Conservation (phyloP, 345 rosid genomes). For the Lumnitzera littorea region DNA sequence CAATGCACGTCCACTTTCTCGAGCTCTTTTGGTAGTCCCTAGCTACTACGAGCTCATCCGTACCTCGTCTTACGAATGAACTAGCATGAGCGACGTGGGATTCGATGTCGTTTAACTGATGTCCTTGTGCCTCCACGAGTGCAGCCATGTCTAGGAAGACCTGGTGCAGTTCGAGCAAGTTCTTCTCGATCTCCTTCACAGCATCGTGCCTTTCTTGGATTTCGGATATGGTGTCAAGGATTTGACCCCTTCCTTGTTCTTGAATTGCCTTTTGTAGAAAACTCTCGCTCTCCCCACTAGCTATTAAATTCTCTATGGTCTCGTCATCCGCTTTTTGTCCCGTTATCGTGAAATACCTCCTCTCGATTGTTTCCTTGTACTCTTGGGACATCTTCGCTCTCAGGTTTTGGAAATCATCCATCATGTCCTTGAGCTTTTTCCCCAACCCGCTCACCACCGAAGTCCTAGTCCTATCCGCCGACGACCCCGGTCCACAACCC, state of each 20-base stretch:
- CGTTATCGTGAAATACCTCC: constrained; percentile 76
- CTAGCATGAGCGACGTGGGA: constrained; percentile 70
- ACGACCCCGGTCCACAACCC: constrained; percentile 73
- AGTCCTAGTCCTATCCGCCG: constrained; percentile 65
- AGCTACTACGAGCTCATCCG: constrained; percentile 58
- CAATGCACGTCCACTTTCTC: constrained; percentile 68
- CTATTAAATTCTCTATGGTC: constrained; percentile 64
- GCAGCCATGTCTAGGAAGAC: constrained; percentile 87
- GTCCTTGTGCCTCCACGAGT: constrained; percentile 78
- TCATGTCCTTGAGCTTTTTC: constrained; percentile 63
- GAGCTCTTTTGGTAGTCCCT: constrained; percentile 67
- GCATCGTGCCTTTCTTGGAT: constrained; percentile 84
- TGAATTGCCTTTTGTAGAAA: constrained; percentile 87
- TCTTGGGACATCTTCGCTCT: constrained; percentile 47
- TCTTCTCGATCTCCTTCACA: constrained; percentile 86
- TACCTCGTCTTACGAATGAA: constrained; percentile 63
- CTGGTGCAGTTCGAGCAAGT: constrained; percentile 68
- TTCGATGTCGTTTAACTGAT: constrained; percentile 75
- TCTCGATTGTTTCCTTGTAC: constrained; percentile 71
- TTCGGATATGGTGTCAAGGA: constrained; percentile 74
- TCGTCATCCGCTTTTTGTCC: constrained; percentile 72
- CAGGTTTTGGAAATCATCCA: constrained; percentile 64
- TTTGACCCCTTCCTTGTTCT: constrained; percentile 84
- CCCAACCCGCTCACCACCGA: constrained; percentile 73
- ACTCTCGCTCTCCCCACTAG: constrained; percentile 78